Percentiles rank a stretch among this genome's conserved stretches.
These are phyloP conservation scores for Cenchrus americanus DNA, from an alignment of 176 grass and related monocot species.

Conservation along the genomic window DNA sequence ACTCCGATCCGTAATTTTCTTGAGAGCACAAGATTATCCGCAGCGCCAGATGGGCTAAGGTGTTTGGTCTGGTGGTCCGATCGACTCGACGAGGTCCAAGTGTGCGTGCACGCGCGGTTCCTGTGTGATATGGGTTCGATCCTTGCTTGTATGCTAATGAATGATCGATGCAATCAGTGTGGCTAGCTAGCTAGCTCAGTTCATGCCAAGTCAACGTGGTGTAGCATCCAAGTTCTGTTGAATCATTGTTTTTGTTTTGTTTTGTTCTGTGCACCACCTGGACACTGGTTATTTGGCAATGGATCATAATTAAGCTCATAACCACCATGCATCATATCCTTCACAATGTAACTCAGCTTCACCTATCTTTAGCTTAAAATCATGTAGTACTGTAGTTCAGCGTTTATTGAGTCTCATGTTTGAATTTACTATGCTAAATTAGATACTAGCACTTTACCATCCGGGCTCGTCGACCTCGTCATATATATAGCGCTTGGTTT, in stretches of 20 bases:
- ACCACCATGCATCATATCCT: too few relatives aligned
- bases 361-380: too few relatives aligned
- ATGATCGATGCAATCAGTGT: background rate
- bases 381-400: too few relatives aligned
- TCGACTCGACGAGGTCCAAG: background rate
- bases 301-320: too few relatives aligned
- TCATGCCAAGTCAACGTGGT: background rate
- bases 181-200: background rate
- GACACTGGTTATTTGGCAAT: too few relatives aligned
- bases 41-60: background rate
- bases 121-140: slow-evolving; percentile 6
- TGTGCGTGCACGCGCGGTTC: background rate
- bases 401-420: too few relatives aligned
- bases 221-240: background rate
- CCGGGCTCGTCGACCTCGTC: too few relatives aligned
- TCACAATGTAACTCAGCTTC: too few relatives aligned
- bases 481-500: background rate
- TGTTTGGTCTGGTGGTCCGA: background rate
- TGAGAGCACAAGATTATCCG: background rate
- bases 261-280: background rate
- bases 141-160: background rate
- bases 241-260: background rate
- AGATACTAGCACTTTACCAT: too few relatives aligned
- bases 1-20: background rate
- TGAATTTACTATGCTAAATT: too few relatives aligned